phyloP scores from a whole-genome alignment of 78 protist genomes.

The Dictyostelium capitatum region DNA sequence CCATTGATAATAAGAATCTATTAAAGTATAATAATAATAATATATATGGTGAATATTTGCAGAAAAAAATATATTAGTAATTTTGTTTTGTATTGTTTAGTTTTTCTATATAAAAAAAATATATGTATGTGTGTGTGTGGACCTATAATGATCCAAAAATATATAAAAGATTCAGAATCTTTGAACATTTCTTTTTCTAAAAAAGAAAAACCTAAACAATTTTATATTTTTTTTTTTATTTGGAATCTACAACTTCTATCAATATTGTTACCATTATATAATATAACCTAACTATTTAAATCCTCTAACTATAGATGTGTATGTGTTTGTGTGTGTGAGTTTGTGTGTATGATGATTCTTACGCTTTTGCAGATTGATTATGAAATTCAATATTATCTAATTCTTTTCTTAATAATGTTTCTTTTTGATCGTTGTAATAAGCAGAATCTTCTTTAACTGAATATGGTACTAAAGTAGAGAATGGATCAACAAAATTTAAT shows the following conservation, averaged over 20 bases:
- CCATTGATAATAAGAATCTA: slow-evolving; percentile 79
- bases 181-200: too few relatives aligned
- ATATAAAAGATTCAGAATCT: too few relatives aligned
- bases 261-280: too few relatives aligned
- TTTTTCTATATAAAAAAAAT: background rate
- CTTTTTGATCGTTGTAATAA: slow-evolving; percentile 75
- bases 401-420: slow-evolving; percentile 56
- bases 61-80: background rate
- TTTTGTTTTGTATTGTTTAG: background rate
- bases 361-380: slow-evolving; percentile 74
- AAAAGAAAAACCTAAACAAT: too few relatives aligned
- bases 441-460: slow-evolving; percentile 80
- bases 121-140: background rate
- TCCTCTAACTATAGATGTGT: too few relatives aligned
- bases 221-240: background rate
- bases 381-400: slow-evolving; percentile 52
- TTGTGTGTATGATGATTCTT: background rate
- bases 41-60: background rate
- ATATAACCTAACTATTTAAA: too few relatives aligned
- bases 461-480: slow-evolving; percentile 53
- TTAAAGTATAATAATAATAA: background rate
- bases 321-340: too few relatives aligned
- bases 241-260: too few relatives aligned
- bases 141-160: too few relatives aligned
- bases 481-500: slow-evolving; percentile 49